These are phyloP conservation scores for Danielia oregonensis DNA, from an alignment of 805 yeast species.

Conservation along the genomic window DNA sequence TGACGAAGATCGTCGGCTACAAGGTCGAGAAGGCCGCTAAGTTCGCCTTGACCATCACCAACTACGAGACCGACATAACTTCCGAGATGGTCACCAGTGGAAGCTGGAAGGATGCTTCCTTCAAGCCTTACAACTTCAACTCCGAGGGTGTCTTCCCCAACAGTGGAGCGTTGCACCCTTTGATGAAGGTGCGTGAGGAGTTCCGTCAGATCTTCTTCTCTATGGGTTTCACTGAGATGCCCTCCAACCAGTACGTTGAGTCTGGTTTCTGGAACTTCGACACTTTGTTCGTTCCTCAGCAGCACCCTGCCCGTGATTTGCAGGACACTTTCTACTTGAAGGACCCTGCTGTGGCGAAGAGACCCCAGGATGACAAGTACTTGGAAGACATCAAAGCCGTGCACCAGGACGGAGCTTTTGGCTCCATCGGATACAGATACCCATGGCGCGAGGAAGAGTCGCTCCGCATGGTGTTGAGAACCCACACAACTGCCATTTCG, in stretches of 20 bases:
- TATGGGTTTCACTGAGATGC: conserved; percentile 99
- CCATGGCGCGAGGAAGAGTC: conserved; percentile 95
- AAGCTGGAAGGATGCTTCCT: conserved; percentile 75
- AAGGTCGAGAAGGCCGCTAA: conserved; percentile 75
- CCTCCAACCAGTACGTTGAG: conserved; percentile 96
- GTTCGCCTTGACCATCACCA: conserved; percentile 75
- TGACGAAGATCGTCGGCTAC: conserved; percentile 73
- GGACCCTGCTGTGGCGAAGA: conserved; percentile 79
- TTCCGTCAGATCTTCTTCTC: conserved; percentile 96
- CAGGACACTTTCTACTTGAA: conserved; percentile 98
- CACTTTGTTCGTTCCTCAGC: conserved; percentile 95
- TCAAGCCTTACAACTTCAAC: conserved; percentile 94
- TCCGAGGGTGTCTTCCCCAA: conserved; percentile 87
- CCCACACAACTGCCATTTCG: conserved; percentile 96
- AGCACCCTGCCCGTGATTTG: conserved; percentile 98
- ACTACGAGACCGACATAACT: conserved; percentile 89
- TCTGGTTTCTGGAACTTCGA: conserved; percentile 99
- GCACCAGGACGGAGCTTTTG: conserved; percentile 87
- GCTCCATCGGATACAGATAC: conserved; percentile 97
- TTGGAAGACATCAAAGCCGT: conserved; percentile 76
- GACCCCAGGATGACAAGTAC: conserved; percentile 78
- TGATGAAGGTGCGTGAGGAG: conserved; percentile 95
- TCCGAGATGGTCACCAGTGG: conserved; percentile 85
- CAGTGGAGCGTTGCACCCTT: conserved; percentile 94
- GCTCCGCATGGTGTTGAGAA: conserved; percentile 86